phyloP scores from a whole-genome alignment of 208 protist genomes.

The Trypanosoma boissoni region DNA sequence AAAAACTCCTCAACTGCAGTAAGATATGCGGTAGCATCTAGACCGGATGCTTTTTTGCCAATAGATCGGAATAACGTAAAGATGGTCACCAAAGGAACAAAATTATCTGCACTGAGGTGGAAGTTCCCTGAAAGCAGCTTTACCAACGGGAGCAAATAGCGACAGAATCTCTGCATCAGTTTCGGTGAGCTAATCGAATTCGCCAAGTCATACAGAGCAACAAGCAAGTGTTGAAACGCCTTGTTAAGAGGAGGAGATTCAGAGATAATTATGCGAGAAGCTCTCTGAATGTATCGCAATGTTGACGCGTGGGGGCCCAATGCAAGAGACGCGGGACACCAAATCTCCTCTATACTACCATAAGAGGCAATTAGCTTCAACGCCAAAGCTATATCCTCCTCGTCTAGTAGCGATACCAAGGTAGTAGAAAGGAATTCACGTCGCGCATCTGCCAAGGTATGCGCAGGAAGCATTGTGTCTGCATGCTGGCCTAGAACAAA shows the following conservation, averaged over 20 bases:
- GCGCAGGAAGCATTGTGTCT: slow-evolving; percentile 51
- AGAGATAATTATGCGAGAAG: slow-evolving; percentile 20
- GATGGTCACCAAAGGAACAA: slow-evolving; percentile 59
- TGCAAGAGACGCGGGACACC: slow-evolving; percentile 40
- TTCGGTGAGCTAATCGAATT: slow-evolving; percentile 9
- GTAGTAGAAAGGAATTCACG: slow-evolving; percentile 13
- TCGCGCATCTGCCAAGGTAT: slow-evolving; percentile 21
- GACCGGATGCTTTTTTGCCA: slow-evolving; percentile 11
- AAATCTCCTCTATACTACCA: slow-evolving; percentile 34
- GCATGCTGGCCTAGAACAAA: slow-evolving; percentile 78
- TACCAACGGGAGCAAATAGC: slow-evolving; percentile 24
- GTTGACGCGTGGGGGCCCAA: slow-evolving; percentile 59
- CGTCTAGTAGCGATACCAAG: slow-evolving; percentile 4
- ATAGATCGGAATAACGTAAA: slow-evolving; percentile 33
- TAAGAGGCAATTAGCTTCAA: slow-evolving; percentile 18
- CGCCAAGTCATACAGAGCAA: slow-evolving; percentile 1
- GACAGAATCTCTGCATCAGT: slow-evolving; percentile 22
- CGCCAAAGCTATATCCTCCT: slow-evolving; percentile 20
- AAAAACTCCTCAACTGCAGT: slow-evolving; percentile 45
- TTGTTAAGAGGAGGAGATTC: slow-evolving; percentile 39
- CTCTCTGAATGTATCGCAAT: slow-evolving; percentile 11
- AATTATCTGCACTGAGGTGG: slow-evolving; percentile 58
- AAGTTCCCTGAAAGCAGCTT: slow-evolving; percentile 20
- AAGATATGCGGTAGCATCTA: slow-evolving; percentile 6
- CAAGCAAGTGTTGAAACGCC: slow-evolving; percentile 24